Conservation (phyloP, 345 rosid species). For the Chamaenerion angustifolium region DNA sequence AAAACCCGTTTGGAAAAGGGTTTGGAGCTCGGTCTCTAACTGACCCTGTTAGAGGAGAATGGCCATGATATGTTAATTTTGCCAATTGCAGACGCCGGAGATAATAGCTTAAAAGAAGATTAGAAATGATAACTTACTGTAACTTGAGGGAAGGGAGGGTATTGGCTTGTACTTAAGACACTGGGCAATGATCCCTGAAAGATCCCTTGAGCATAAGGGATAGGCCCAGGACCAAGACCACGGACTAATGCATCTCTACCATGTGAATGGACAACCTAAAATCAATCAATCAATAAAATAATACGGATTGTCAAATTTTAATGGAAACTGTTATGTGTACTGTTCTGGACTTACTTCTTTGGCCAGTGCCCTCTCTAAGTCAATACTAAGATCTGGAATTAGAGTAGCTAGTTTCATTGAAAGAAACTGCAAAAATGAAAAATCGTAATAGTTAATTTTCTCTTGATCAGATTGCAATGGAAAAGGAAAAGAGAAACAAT, state of each 20-base stretch:
- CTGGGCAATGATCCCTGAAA: slow-evolving; percentile 39
- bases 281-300: slow-evolving; percentile 2
- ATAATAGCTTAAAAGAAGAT: too few relatives aligned
- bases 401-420: slow-evolving; percentile 98
- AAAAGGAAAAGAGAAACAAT: too few relatives aligned
- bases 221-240: slow-evolving; percentile 30
- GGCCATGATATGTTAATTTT: slow-evolving; percentile 4
- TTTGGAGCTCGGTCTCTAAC: slow-evolving; percentile 58
- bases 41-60: slow-evolving; percentile 23
- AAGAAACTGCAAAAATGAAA: slow-evolving; percentile 43
- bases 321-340: not conserved
- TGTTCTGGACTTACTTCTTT: slow-evolving; percentile 53
- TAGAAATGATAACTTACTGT: not conserved
- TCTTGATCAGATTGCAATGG: too few relatives aligned
- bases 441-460: not conserved
- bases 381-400: slow-evolving; percentile 62
- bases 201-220: slow-evolving; percentile 22
- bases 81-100: not conserved
- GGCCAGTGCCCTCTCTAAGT: slow-evolving; percentile 58
- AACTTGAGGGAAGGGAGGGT: slow-evolving; percentile 52
- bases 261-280: slow-evolving; percentile 49
- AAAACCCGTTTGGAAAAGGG: slow-evolving; percentile 62
- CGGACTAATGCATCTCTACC: slow-evolving; percentile 30
- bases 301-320: not conserved
- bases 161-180: slow-evolving; percentile 36